A percentile compares a stretch with the other conserved stretches of the same genome.
These are phyloP conservation scores for Hygrophoropsis aurantiaca DNA, from an alignment of 768 basidiomycete species.

Conservation along the genomic window DNA sequence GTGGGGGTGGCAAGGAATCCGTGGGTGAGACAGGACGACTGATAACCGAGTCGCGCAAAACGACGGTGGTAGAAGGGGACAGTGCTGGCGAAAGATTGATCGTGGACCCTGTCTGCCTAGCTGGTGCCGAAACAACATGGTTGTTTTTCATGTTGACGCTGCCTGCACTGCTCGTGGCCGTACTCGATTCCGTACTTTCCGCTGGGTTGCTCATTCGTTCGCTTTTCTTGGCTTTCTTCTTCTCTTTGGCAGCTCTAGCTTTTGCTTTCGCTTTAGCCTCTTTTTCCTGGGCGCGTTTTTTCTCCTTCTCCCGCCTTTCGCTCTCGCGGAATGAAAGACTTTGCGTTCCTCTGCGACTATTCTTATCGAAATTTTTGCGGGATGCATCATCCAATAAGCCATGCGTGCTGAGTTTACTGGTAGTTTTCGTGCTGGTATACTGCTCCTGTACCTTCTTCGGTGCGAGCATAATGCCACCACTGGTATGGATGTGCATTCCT, in stretches of 20 bases:
- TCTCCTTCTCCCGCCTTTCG: slow-evolving; percentile 22
- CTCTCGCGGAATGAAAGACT: slow-evolving; percentile 12
- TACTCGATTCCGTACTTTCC: slow-evolving; percentile 32
- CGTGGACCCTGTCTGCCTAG: slow-evolving; percentile 7
- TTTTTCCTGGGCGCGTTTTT: slow-evolving; percentile 11
- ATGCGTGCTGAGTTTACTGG: slow-evolving; percentile 64
- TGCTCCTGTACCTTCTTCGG: slow-evolving; percentile 76
- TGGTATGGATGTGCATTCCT: slow-evolving; percentile 24
- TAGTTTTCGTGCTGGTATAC: slow-evolving; percentile 75
- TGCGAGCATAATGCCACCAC: slow-evolving; percentile 58
- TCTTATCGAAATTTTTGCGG: slow-evolving; percentile 16
- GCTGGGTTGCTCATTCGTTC: slow-evolving; percentile 25
- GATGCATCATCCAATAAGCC: slow-evolving; percentile 56
- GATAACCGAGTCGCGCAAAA: slow-evolving; percentile 2
- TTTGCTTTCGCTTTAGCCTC: slow-evolving; percentile 14
- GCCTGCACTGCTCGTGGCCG: slow-evolving; percentile 30
- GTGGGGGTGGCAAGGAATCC: slow-evolving; percentile 10
- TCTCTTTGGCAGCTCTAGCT: slow-evolving; percentile 29
- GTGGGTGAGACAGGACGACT: slow-evolving; percentile 22
- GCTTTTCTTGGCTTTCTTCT: slow-evolving; percentile 29
- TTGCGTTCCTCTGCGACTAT: slow-evolving; percentile 15
- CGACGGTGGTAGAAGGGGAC: slow-evolving; percentile 14
- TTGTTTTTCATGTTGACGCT: slow-evolving; percentile 14
- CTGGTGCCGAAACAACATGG: slow-evolving; percentile 9
- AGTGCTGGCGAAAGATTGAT: slow-evolving; percentile 16